A percentile compares a stretch with the other conserved stretches of the same genome.
Conservation (phyloP, 2,329 filamentous ascomycete species). For the Fusarium tjaetaba region DNA sequence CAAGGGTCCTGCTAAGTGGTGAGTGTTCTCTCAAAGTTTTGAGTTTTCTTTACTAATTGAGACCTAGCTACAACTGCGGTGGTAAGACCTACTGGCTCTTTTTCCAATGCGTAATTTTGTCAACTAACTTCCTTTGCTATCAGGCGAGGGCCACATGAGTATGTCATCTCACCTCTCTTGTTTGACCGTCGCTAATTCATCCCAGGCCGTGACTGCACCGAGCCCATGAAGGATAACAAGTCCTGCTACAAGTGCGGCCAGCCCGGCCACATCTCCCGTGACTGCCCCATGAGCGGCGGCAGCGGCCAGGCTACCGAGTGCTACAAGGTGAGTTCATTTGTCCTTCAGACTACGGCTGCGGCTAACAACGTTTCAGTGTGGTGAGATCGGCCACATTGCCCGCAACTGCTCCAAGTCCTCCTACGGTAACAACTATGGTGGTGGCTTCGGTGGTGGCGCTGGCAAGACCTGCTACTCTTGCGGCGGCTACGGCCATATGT, state of each 20-base stretch:
- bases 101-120: not conserved
- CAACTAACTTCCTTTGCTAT: conserved; percentile 42
- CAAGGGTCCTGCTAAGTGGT: conserved; percentile 86
- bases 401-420: conserved; percentile 82
- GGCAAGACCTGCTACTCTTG: conserved; percentile 98
- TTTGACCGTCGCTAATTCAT: conserved; percentile 16
- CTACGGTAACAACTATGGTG: conserved; percentile 58
- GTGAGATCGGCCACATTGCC: conserved; percentile 95
- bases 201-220: conserved; percentile 88
- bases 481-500: conserved; percentile 97
- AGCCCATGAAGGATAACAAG: conserved; percentile 87
- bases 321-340: conserved; percentile 74
- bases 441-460: conserved; percentile 62
- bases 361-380: conserved; percentile 67
- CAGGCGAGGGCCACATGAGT: conserved; percentile 80
- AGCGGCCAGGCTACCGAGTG: conserved; percentile 73
- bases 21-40: conserved; percentile 48
- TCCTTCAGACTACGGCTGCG: not conserved
- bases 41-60: conserved; percentile 1
- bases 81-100: conserved; percentile 59
- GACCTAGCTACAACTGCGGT: conserved; percentile 79
- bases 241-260: conserved; percentile 83
- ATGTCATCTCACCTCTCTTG: conserved; percentile 51
- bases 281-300: conserved; percentile 71
- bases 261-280: conserved; percentile 90